Percentiles rank a stretch among this genome's conserved stretches.
phyloP scores from a whole-genome alignment of 2,329 filamentous ascomycete species.

The Alternaria rosae region DNA sequence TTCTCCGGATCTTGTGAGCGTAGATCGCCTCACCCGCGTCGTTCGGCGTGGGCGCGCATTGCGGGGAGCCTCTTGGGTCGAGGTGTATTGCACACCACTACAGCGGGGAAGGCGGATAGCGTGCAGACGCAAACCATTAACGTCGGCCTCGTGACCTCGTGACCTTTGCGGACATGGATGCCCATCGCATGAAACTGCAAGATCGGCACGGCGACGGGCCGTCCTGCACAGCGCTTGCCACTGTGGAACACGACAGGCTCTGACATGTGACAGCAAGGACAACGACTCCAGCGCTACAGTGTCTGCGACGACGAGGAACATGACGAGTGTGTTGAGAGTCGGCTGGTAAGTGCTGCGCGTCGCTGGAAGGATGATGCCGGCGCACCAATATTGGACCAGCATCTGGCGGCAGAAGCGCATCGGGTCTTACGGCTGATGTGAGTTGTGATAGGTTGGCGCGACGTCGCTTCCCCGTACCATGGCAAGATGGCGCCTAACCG shows the following conservation, averaged over 20 bases:
- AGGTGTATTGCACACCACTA: conserved; percentile 10
- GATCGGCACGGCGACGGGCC: conserved; percentile 41
- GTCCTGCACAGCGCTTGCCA: conserved; percentile 34
- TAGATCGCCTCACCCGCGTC: neutral
- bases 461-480: conserved; percentile 27
- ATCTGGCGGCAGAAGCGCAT: conserved; percentile 35
- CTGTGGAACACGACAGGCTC: conserved; percentile 32
- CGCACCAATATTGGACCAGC: conserved; percentile 21
- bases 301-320: conserved; percentile 7
- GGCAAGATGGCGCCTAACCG: conserved; percentile 31
- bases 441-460: conserved; percentile 36
- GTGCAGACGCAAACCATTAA: conserved; percentile 19
- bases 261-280: conserved; percentile 40
- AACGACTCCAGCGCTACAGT: neutral
- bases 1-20: neutral
- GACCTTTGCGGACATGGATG: conserved; percentile 32
- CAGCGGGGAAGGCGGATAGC: conserved; percentile 7
- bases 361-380: conserved; percentile 26
- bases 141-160: conserved; percentile 34
- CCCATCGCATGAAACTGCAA: conserved; percentile 15
- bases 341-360: conserved; percentile 22
- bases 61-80: conserved; percentile 4
- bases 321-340: conserved; percentile 7
- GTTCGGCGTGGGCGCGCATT: neutral
- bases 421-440: conserved; percentile 21